Evolutionary conservation across 2,329 filamentous ascomycete species (phyloP).

Genomic region (Davidsoniella virescens): DNA sequence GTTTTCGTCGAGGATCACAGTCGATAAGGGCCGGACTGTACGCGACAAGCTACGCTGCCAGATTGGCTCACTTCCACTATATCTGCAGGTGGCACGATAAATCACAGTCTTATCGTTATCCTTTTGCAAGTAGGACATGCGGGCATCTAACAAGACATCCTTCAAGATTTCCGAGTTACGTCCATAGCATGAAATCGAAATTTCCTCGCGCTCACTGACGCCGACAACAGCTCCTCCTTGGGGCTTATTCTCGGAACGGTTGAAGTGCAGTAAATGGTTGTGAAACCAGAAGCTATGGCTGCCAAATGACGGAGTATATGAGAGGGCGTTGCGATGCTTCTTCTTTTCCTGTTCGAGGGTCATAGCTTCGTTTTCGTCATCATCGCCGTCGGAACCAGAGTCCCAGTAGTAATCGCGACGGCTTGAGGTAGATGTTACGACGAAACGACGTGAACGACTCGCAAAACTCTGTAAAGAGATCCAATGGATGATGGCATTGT

Average conservation of each 20-base stretch:
- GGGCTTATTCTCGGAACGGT: slow-evolving; percentile 32
- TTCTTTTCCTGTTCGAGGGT: not conserved
- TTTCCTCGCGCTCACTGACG: slow-evolving; percentile 39
- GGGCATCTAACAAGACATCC: slow-evolving; percentile 43
- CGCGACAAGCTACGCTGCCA: slow-evolving; percentile 50
- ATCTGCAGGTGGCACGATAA: slow-evolving; percentile 37
- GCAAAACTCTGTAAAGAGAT: slow-evolving; percentile 46
- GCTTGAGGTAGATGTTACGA: slow-evolving; percentile 47
- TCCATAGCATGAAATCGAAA: slow-evolving; percentile 45
- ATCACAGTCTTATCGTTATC: slow-evolving; percentile 49
- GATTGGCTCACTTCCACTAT: slow-evolving; percentile 24
- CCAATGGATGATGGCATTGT: slow-evolving; percentile 58
- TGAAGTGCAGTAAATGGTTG: slow-evolving; percentile 39
- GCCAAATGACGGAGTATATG: slow-evolving; percentile 52
- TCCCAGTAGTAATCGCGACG: slow-evolving; percentile 34
- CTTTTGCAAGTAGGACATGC: slow-evolving; percentile 35
- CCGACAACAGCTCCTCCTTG: slow-evolving; percentile 20
- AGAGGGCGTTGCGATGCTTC: slow-evolving; percentile 20
- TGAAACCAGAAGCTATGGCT: slow-evolving; percentile 54
- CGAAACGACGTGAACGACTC: slow-evolving; percentile 40
- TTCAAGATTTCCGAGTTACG: slow-evolving; percentile 44
- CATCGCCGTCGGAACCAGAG: slow-evolving; percentile 30
- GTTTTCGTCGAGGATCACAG: slow-evolving; percentile 45
- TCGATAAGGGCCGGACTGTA: slow-evolving; percentile 44
- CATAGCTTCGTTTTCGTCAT: slow-evolving; percentile 23